Conservation (phyloP, 805 yeast genomes). For the Kluyveromyces siamensis region DNA sequence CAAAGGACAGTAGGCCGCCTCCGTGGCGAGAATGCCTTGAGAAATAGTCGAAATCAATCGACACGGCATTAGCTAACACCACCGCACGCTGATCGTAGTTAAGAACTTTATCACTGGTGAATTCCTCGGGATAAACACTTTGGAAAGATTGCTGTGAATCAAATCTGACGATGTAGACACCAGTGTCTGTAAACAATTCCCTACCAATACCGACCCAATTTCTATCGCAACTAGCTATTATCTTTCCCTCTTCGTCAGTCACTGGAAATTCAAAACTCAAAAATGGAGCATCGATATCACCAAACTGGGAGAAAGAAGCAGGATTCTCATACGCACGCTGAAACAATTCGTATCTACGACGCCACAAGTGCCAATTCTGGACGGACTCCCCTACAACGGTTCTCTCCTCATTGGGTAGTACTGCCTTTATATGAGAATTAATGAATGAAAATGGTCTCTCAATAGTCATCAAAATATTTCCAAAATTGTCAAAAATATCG, state of each 20-base stretch:
- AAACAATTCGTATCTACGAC: constrained; percentile 79
- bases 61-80: constrained; percentile 76
- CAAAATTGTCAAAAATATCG: constrained; percentile 58
- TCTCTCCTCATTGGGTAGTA: constrained; percentile 40
- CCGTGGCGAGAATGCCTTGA: constrained; percentile 75
- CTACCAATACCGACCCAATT: constrained; percentile 94
- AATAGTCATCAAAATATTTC: constrained; percentile 54
- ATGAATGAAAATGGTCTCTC: constrained; percentile 80
- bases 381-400: constrained; percentile 70
- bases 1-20: constrained; percentile 30
- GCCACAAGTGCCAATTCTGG: constrained; percentile 94
- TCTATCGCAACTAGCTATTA: constrained; percentile 74
- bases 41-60: constrained; percentile 93
- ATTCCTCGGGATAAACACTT: constrained; percentile 42
- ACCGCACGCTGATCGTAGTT: constrained; percentile 79
- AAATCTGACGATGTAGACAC: constrained; percentile 81
- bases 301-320: constrained; percentile 58
- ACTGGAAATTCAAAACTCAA: constrained; percentile 83
- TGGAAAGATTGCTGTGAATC: constrained; percentile 56
- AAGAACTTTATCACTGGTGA: constrained; percentile 33
- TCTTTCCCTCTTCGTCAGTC: constrained; percentile 43
- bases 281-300: constrained; percentile 79
- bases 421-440: constrained; percentile 76
- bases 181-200: constrained; percentile 90
- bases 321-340: constrained; percentile 31